A percentile compares a stretch with the other conserved stretches of the same genome.
These are phyloP conservation scores for Auricularia auricula-judae DNA, from an alignment of 768 basidiomycete species.

Conservation along the genomic window DNA sequence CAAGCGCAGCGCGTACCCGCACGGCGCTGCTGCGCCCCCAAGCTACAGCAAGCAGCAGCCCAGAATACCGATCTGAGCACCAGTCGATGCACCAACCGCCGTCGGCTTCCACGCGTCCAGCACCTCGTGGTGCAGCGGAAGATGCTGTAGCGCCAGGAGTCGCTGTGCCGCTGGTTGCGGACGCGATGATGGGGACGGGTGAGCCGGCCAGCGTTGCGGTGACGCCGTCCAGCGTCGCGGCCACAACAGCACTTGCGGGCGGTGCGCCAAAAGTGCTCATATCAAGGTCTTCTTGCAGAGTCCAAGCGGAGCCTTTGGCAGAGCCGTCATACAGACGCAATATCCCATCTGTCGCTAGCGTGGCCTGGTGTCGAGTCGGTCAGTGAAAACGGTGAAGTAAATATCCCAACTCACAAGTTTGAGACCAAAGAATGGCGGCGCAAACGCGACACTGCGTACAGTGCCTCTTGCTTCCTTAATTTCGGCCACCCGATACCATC, in stretches of 20 bases:
- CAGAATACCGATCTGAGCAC: conserved; percentile 96
- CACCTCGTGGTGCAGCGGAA: conserved; percentile 14
- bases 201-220: background rate
- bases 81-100: conserved; percentile 91
- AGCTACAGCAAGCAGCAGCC: conserved; percentile 66
- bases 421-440: conserved; percentile 77
- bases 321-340: conserved; percentile 80
- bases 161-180: background rate
- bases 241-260: background rate
- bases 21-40: conserved; percentile 63
- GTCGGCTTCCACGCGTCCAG: conserved; percentile 68
- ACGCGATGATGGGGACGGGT: background rate
- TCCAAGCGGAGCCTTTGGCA: background rate
- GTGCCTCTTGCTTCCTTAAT: conserved; percentile 79
- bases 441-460: conserved; percentile 78
- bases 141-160: background rate
- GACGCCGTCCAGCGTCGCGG: background rate
- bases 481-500: conserved; percentile 67
- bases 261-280: background rate
- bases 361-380: conserved; percentile 9
- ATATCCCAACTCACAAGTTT: conserved; percentile 45
- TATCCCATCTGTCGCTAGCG: conserved; percentile 77
- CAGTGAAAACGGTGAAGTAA: too few species aligned
- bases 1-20: conserved; percentile 40
- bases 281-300: background rate